A percentile compares a stretch with the other conserved stretches of the same genome.
These are phyloP conservation scores for Grigorovia transvaalensis DNA, from an alignment of 805 yeast genomes.

Conservation along the genomic window DNA sequence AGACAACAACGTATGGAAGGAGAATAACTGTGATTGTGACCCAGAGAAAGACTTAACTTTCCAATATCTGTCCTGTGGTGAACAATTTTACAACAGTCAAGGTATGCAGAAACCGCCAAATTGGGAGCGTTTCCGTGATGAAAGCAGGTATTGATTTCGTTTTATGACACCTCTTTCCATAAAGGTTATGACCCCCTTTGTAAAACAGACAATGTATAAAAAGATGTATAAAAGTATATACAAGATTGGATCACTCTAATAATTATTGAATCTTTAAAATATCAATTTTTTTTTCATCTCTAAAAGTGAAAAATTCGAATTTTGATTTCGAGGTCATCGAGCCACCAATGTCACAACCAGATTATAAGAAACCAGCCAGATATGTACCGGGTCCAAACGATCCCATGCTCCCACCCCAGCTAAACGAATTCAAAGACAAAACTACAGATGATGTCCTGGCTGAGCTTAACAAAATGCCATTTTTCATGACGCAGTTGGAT, in stretches of 20 bases:
- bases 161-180: no score
- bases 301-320: no score
- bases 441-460: constrained; percentile 64
- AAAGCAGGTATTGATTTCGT: no score
- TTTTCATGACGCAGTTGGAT: constrained; percentile 85
- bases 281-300: background rate
- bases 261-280: background rate
- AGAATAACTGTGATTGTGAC: constrained; percentile 55
- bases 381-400: constrained; percentile 45
- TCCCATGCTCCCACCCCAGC: constrained; percentile 74
- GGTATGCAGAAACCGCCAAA: constrained; percentile 40
- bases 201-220: no score
- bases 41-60: constrained; percentile 52
- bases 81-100: constrained; percentile 43
- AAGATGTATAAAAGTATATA: no score
- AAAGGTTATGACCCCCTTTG: no score
- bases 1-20: constrained; percentile 38
- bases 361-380: constrained; percentile 27
- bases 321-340: background rate
- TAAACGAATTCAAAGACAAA: constrained; percentile 50
- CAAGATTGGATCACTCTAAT: no score
- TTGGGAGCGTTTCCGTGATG: constrained; percentile 6
- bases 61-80: constrained; percentile 57
- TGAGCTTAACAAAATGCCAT: constrained; percentile 77
- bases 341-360: constrained; percentile 7